Conservation (phyloP, 768 basidiomycete genomes). For the Mycena rosella region DNA sequence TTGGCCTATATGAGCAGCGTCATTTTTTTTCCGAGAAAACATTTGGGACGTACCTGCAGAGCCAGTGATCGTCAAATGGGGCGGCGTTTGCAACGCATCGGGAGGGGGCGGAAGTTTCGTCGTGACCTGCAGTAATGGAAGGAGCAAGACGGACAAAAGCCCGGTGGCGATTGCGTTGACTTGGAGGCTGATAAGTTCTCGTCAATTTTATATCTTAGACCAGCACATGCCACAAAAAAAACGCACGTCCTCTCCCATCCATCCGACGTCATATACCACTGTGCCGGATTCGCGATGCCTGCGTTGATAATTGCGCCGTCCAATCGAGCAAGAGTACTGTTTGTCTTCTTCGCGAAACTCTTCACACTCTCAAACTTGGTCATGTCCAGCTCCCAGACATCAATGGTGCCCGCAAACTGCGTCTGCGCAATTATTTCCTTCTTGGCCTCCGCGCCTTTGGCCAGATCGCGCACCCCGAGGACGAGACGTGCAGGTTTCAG, state of each 20-base stretch:
- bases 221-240: not conserved
- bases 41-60: conserved; percentile 8
- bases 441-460: conserved; percentile 39
- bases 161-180: conserved; percentile 27
- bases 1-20: not conserved
- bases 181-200: conserved; percentile 11
- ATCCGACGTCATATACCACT: conserved; percentile 40
- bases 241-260: conserved; percentile 52
- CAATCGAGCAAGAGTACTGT: conserved; percentile 39
- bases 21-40: not conserved
- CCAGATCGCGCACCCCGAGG: conserved; percentile 43
- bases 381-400: conserved; percentile 53
- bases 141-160: conserved; percentile 25
- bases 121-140: conserved; percentile 24
- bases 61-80: conserved; percentile 30
- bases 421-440: conserved; percentile 36
- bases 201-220: no score
- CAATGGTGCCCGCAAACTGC: conserved; percentile 34
- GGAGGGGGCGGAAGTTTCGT: conserved; percentile 8
- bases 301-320: conserved; percentile 52
- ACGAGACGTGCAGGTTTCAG: conserved; percentile 45
- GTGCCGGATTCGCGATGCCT: conserved; percentile 1
- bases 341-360: conserved; percentile 44
- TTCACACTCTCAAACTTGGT: conserved; percentile 47
- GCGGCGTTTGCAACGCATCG: conserved; percentile 1